Evolutionary conservation across 169 alveolate species (phyloP), one percentile per base, ranked within the genome.

Genomic region (Plasmodium chabaudi): DNA sequence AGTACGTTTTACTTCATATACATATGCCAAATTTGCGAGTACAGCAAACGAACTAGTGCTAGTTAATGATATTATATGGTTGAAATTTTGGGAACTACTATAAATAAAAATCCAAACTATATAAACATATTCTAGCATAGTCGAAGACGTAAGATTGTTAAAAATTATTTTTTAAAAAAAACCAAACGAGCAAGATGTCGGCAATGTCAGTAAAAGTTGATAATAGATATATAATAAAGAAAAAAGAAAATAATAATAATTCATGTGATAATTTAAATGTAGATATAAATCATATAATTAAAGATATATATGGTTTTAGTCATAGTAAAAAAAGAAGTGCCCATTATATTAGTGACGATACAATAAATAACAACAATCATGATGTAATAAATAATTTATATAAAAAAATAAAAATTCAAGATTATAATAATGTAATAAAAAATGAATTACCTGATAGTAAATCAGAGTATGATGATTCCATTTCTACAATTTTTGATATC

Each of bases 201-300:
- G 82, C 84, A 5, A 82, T 61, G 25, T 79, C 89, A 46, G 39
- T 79, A 25, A 82, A 82, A 23, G 89, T 79, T 1, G 89, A 79
- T n/a, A 79, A 67, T 27, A 65, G 89, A 53, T 67, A 63, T 51
- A 67, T 79, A 44, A 79, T 79, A 82, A 79, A 79, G 23, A 67
- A 67, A 7, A 21, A 61, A 15, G 60, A 79, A 55, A 79, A 19
- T 34, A 67, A 42, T 2, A 79, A 67, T 49, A 46, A 23, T 25
- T n/a, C 72, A 42, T 42, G 82, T 79, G 89, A 79, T 25, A 5
- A 27, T 10, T 44, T 67, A 23, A 79, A 79, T 79, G 79, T 79
- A 34, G 89, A 79, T 17, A 67, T 79, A 17, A 79, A 79, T 47
- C 47, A 79, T 56, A 79, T 79, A 13, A 79, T 79, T 65, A 79